Percentiles rank a stretch among this genome's conserved stretches.
Conservation (phyloP, 176 grass and related monocot species). For the Metroxylon sagu region DNA sequence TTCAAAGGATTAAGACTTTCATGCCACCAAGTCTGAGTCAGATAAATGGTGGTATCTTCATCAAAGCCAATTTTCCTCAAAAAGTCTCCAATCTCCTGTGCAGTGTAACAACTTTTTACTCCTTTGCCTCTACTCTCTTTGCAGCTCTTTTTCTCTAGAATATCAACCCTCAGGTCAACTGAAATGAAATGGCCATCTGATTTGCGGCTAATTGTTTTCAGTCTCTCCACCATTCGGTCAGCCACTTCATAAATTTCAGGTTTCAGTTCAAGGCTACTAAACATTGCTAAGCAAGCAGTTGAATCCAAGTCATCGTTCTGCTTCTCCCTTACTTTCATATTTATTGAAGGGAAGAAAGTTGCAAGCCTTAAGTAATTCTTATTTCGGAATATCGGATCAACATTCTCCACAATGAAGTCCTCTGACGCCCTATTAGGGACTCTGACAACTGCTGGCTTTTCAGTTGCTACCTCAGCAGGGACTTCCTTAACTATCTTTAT, state of each 20-base stretch:
- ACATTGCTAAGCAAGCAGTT: conserved; percentile 73
- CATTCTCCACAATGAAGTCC: conserved; percentile 48
- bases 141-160: conserved; percentile 68
- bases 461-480: conserved; percentile 49
- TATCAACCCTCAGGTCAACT: conserved; percentile 49
- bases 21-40: conserved; percentile 77
- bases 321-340: conserved; percentile 40
- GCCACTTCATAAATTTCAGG: conserved; percentile 45
- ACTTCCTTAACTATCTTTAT: conserved; percentile 44
- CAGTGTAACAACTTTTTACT: conserved; percentile 63
- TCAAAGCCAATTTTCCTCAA: conserved; percentile 54
- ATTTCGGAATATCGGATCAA: conserved; percentile 58
- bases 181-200: conserved; percentile 44
- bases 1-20: conserved; percentile 51
- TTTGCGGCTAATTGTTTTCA: conserved; percentile 56
- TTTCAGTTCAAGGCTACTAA: conserved; percentile 61
- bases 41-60: conserved; percentile 58
- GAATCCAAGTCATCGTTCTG: conserved; percentile 55
- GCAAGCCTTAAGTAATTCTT: conserved; percentile 67
- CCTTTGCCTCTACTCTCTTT: conserved; percentile 29
- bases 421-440: conserved; percentile 63
- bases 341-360: conserved; percentile 56
- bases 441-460: conserved; percentile 53
- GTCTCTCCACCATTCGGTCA: conserved; percentile 48
- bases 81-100: conserved; percentile 58